These are phyloP conservation scores for Colletotrichum sp. DNA, from an alignment of 2,329 filamentous ascomycete species.

Conservation along the genomic window DNA sequence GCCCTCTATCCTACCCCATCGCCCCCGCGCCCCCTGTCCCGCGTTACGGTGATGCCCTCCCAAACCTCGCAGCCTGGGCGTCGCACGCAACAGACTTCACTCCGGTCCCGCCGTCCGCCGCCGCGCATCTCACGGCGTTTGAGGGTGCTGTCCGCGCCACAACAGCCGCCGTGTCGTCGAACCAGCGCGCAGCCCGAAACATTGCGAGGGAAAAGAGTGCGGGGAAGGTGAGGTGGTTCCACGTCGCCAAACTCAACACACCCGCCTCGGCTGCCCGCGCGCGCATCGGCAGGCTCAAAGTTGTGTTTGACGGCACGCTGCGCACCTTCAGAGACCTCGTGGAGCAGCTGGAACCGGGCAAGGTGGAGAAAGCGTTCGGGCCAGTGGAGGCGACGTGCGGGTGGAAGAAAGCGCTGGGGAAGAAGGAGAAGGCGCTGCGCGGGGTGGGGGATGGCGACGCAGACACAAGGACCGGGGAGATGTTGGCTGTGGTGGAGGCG, in stretches of 20 bases:
- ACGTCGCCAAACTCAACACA: background rate
- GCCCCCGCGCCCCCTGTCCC: background rate
- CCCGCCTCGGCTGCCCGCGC: background rate
- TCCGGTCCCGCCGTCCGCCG: background rate
- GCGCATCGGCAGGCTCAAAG: background rate
- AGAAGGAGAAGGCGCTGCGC: background rate
- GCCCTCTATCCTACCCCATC: background rate
- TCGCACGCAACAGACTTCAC: background rate
- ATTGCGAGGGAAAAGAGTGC: background rate
- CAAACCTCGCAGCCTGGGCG: background rate
- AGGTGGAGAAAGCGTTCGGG: background rate
- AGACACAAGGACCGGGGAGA: background rate
- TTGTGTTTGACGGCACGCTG: background rate
- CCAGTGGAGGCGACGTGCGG: background rate
- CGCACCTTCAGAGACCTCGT: background rate
- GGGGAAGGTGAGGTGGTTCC: background rate
- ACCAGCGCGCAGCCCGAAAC: background rate
- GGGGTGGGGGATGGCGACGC: background rate
- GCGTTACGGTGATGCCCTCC: background rate
- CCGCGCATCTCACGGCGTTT: background rate
- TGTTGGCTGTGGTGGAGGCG: background rate
- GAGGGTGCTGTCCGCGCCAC: background rate
- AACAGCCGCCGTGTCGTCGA: background rate
- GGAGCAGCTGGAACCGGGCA: background rate
- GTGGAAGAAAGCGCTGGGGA: background rate